These are phyloP conservation scores for Graphium sp. DNA, from an alignment of 2,329 filamentous ascomycete species.

Conservation along the genomic window DNA sequence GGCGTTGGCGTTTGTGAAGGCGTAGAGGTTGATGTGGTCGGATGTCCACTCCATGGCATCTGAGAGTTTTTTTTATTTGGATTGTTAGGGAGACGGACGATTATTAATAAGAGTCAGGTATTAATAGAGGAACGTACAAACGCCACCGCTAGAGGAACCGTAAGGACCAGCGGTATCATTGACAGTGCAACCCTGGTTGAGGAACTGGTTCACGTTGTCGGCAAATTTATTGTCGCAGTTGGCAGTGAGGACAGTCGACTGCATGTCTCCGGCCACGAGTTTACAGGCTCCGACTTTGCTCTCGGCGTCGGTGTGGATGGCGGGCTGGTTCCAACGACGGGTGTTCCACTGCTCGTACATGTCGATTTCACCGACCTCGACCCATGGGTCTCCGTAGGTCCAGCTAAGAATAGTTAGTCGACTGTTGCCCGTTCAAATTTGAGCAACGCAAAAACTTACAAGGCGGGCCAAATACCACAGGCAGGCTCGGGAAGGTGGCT, in stretches of 20 bases:
- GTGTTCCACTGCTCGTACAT: slow-evolving; percentile 51
- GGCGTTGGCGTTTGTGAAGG: slow-evolving; percentile 14
- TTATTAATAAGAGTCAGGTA: slow-evolving; percentile 4
- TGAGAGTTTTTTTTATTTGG: slow-evolving; percentile 5
- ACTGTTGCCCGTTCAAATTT: too few species aligned
- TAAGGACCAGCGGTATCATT: slow-evolving; percentile 20
- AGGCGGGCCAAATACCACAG: slow-evolving; percentile 59
- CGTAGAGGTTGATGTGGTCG: slow-evolving; percentile 22
- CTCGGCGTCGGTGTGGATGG: slow-evolving; percentile 32
- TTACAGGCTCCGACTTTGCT: slow-evolving; percentile 16
- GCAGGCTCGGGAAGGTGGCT: slow-evolving; percentile 47
- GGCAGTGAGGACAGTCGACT: slow-evolving; percentile 12
- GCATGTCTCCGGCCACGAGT: slow-evolving; percentile 13
- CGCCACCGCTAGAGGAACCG: slow-evolving; percentile 18
- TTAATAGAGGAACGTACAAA: slow-evolving; percentile 27
- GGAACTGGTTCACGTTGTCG: slow-evolving; percentile 13
- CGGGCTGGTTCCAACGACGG: slow-evolving; percentile 34
- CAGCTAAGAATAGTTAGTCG: too few species aligned
- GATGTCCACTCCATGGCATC: slow-evolving; percentile 24
- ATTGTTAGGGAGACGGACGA: background rate
- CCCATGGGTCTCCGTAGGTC: slow-evolving; percentile 38
- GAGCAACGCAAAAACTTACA: too few species aligned
- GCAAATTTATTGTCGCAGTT: slow-evolving; percentile 24
- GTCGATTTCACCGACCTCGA: slow-evolving; percentile 46
- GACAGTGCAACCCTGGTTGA: slow-evolving; percentile 22